Base-by-base conservation (phyloP, 2,329 filamentous ascomycete genomes). In the Xylaria sp. region DNA sequence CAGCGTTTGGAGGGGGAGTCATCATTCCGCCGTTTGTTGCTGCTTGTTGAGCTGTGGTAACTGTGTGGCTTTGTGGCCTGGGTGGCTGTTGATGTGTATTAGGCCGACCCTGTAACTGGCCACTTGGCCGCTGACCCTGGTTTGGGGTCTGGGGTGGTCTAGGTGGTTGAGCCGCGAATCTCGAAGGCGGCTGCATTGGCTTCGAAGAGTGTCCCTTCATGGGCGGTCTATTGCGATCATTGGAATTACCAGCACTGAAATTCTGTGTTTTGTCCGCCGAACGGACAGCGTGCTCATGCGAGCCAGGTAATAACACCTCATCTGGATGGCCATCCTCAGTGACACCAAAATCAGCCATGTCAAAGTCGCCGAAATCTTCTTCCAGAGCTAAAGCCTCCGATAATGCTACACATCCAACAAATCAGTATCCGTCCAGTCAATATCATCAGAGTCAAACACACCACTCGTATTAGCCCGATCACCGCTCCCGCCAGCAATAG, bases 261-360 rank as follows among this genome's bases (percentile, higher is more conserved):
- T 48, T 58, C 54, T 72, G 66, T 54, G 70, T 62, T 67, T 69
- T 72, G 48, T 75, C 70, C 58, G 68, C 73, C 51, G 74, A 64
- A 68, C 70, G 67, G 40, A 53, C 54, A 25, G 37, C 60, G 43
- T 66, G 61, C 1, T 67, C 67, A 56, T 73, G 65, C 38, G 72
- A 71, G n/a, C 74, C 74, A 7, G 82, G 77, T 11, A 93, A 75
- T 29, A 84, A 77, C n/a, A 94, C 82, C 72, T 94, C 91, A 73
- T 95, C 91, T 3, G 90, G 90, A 70, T 93, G 88, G 19, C 84
- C 88, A 27, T 89, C 85, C 64, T 90, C 83, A 9, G 83, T 78
- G 7, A 90, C 88, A 49, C 85, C 87, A 71, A 93, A 92, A 73
- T 93, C 90, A 53, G 85, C 88, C 75, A 92, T 89, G 70, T 92